Base-by-base conservation (phyloP, 495 filamentous ascomycete genomes). In the Penicillium bovifimosum region DNA sequence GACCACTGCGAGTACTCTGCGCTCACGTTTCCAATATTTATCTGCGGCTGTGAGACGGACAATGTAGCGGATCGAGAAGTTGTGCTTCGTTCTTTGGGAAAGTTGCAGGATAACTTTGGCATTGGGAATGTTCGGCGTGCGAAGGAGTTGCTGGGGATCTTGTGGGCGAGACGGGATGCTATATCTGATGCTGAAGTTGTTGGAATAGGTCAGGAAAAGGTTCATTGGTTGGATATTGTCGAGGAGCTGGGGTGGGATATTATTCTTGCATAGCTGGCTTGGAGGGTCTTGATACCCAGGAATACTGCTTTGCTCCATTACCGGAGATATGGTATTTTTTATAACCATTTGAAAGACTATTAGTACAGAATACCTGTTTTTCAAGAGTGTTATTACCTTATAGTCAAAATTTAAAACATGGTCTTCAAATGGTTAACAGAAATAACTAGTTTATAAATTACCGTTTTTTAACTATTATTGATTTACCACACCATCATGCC, bases 21-120 rank as follows among this genome's bases (percentile, higher is more conserved):
- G 2, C 65, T 76, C 4, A 73, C 71, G 3, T 76, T 74, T 45
- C 73, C 73, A 16, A 55, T 76, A 0, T 73, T 74, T 41, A 74
- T 76, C 3, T 60, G 64, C 0, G 73, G 73, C 5, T 69, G 69
- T 26, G 73, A 74, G 26, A 70, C 57, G 32, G 56, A 67, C 9
- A 46, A 41, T 5, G 6, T 50, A 1, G 56, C 35, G 2, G 64
- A 73, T 31, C 54, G 68, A 29, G 56, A 60, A 8, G 34, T 70
- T 14, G 58, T 76, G 1, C 33, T 69, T 1, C 38, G 52, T 11
- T 70, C 63, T 1, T 35, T 76, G 27, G 49, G 46, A 1, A 71
- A 60, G 7, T 26, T 76, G 10, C 67, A 73, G 28, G 17, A 41
- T 6, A 74, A 74, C 38, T 76, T 76, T 54, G 71, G 71, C 0